A percentile compares a stretch with the other conserved stretches of the same genome.
Evolutionary conservation across 2,329 filamentous ascomycete genomes (phyloP).

Genomic region (Periconia macrospinosa): DNA sequence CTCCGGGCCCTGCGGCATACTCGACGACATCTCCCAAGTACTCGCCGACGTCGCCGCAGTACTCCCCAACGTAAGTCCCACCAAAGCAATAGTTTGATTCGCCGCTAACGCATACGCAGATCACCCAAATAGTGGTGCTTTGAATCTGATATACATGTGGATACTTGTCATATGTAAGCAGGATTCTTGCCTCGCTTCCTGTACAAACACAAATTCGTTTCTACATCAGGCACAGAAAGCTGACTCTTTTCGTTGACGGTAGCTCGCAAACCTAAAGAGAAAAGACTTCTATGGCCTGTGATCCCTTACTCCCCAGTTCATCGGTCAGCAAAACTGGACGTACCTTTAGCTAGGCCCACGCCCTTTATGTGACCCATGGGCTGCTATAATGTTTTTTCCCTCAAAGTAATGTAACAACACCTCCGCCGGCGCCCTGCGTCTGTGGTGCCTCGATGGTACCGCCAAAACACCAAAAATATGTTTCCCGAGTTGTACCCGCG

Average conservation of each 20-base stretch:
- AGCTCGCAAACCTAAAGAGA: conserved; percentile 18
- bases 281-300: conserved; percentile 11
- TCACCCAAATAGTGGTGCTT: conserved; percentile 38
- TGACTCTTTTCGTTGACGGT: conserved; percentile 32
- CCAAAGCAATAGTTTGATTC: conserved; percentile 9
- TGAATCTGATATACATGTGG: conserved; percentile 7
- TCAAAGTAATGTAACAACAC: conserved; percentile 21
- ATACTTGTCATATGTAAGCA: conserved; percentile 30
- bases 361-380: conserved; percentile 6
- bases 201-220: conserved; percentile 30
- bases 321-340: conserved; percentile 21
- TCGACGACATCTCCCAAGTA: conserved; percentile 43
- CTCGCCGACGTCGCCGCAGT: conserved; percentile 49
- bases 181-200: conserved; percentile 34
- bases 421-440: conserved; percentile 1
- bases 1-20: conserved; percentile 38
- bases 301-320: background rate
- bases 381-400: conserved; percentile 13
- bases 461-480: conserved; percentile 3
- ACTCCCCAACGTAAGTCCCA: conserved; percentile 50
- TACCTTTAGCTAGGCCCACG: conserved; percentile 46
- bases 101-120: conserved; percentile 27
- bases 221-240: conserved; percentile 26
- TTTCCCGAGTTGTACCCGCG: background rate
- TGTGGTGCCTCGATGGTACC: conserved; percentile 9